Conservation (phyloP, 768 basidiomycete species). For the Russula dissimulans region DNA sequence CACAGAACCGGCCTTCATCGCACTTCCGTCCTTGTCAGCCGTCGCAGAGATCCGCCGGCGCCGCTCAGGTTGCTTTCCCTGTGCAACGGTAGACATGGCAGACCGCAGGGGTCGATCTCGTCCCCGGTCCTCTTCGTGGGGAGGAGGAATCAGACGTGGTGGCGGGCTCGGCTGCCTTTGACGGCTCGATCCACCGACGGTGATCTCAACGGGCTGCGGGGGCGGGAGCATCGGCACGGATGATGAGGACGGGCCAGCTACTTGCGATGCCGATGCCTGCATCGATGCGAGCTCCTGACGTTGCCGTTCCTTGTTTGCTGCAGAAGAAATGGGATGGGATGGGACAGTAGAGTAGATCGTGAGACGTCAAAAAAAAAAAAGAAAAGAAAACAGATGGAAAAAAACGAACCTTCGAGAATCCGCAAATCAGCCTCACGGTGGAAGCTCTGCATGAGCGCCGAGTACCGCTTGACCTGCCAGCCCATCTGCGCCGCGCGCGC, state of each 20-base stretch:
- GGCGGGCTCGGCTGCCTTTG: slow-evolving; percentile 1
- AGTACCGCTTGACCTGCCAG: slow-evolving; percentile 77
- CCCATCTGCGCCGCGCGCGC: slow-evolving; percentile 71
- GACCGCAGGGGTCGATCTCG: background rate
- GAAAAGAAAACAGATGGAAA: background rate
- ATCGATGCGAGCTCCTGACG: slow-evolving; percentile 17
- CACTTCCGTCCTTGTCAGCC: slow-evolving; percentile 10
- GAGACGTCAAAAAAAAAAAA: background rate
- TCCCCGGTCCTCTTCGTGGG: background rate
- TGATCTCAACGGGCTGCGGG: slow-evolving; percentile 8
- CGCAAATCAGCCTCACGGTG: slow-evolving; percentile 67
- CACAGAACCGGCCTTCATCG: slow-evolving; percentile 13
- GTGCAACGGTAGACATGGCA: slow-evolving; percentile 8
- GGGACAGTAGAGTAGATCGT: too few species aligned
- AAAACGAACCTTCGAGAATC: slow-evolving; percentile 48
- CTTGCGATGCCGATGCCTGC: slow-evolving; percentile 15
- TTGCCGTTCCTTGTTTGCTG: slow-evolving; percentile 23
- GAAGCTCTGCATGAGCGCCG: slow-evolving; percentile 72
- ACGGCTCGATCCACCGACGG: slow-evolving; percentile 1
- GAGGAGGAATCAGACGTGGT: slow-evolving; percentile 9
- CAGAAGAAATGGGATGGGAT: background rate
- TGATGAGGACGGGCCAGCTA: slow-evolving; percentile 3
- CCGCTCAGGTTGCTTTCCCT: slow-evolving; percentile 13
- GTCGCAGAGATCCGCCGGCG: slow-evolving; percentile 11
- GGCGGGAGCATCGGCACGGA: slow-evolving; percentile 1